Evolutionary conservation across 2,329 filamentous ascomycete genomes (phyloP), one percentile per base, ranked within the genome.

Genomic region (Tolypocladium endophyticum): DNA sequence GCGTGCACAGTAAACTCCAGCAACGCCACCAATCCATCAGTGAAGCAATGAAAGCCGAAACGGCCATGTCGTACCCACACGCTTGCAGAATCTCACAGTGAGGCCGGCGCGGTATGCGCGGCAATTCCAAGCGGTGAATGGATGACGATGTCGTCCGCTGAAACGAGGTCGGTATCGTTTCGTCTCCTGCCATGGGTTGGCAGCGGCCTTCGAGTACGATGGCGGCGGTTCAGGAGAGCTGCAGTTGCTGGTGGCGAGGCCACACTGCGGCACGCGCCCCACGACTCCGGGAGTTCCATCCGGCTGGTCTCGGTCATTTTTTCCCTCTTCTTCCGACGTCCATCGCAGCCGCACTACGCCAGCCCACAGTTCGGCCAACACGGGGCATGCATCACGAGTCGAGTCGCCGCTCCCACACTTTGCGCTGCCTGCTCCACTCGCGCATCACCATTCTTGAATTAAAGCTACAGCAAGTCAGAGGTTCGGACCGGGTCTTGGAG

Each of bases 281-380:
- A 30, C 59, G 38, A 55, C 58, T 52, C 60, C 58, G 59, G 54
- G 47, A 57, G 43, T 36, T 47, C 58, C 57, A 61, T 61, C 58
- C 47, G 54, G 60, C 52, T 52, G 57, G 55, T 38, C 50, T 54
- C 53, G 58, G 59, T 56, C 30, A 33, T 52, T 25, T 50, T 54
- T 20, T 30, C 23, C n/a, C 50, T 53, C 50, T 53, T 53, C 50
- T n/a, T 53, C 35, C 30, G 50, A 53, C 50, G 50, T 53, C 50
- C 50, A 35, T 53, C 30, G 50, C 50, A 20, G 47, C 28, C 28
- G 28, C 28, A 52, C 47, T 7, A 20, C 50, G 20, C 28, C 50
- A 30, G 50, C 50, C 50, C 50, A 53, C 28, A 53, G 11, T 53
- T 35, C 23, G 25, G 14, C 45, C 23, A 50, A 20, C 28, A 39